Percentiles rank a stretch among this genome's conserved stretches.
Evolutionary conservation across 129 eudicot species (phyloP).

Genomic region (Smallanthus sonchifolius): DNA sequence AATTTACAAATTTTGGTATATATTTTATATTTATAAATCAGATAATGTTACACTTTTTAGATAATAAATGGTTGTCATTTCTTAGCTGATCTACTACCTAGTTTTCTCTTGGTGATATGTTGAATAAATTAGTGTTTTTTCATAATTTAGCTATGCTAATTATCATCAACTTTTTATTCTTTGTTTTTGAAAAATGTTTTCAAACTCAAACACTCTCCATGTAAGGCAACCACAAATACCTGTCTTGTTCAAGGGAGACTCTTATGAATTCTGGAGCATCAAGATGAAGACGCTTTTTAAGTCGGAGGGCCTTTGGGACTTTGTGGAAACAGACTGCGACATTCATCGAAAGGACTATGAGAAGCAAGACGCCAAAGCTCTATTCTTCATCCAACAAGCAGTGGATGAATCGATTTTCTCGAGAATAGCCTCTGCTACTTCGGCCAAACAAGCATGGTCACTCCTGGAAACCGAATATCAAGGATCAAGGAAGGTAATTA

Average conservation of each 20-base stretch:
- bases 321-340: background rate
- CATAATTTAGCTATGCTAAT: too few relatives aligned
- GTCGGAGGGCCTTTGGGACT: background rate
- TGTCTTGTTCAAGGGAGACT: background rate
- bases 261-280: slow-evolving; percentile 8
- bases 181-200: background rate
- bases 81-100: too few relatives aligned
- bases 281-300: slow-evolving; percentile 1
- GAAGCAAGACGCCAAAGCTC: slow-evolving; percentile 11
- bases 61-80: too few relatives aligned
- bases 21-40: too few relatives aligned
- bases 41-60: too few relatives aligned
- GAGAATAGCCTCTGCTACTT: background rate
- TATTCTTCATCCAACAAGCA: slow-evolving; percentile 20
- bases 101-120: too few relatives aligned
- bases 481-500: background rate
- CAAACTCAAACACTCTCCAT: background rate
- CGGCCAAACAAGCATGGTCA: background rate
- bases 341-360: background rate
- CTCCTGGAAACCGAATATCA: background rate
- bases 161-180: too few relatives aligned
- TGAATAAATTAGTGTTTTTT: too few relatives aligned
- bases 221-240: background rate
- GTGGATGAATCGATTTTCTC: slow-evolving; percentile 11
- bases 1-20: too few relatives aligned